These are phyloP conservation scores for Amanita pallidorosea DNA, from an alignment of 768 basidiomycete species.

Conservation along the genomic window DNA sequence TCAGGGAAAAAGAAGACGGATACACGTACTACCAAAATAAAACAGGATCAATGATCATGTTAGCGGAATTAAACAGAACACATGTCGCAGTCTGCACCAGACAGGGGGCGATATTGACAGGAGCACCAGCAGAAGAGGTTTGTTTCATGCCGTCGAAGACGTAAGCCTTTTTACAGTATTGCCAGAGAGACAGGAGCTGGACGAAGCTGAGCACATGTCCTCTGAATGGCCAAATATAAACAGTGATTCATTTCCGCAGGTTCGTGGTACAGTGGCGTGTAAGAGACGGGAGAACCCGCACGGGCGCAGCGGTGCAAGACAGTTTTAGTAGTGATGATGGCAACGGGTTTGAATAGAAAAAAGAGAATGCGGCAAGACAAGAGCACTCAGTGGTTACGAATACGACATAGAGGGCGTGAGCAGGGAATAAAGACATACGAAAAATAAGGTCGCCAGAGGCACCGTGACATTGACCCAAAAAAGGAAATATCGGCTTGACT, in stretches of 20 bases:
- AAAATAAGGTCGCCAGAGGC: slow-evolving; percentile 3
- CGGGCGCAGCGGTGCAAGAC: background rate
- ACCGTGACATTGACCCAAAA: slow-evolving; percentile 13
- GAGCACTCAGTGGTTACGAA: background rate
- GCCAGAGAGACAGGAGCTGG: background rate
- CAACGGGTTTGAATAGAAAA: background rate
- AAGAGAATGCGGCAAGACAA: background rate
- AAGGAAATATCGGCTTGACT: slow-evolving; percentile 14
- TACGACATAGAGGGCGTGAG: no score
- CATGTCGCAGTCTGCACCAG: slow-evolving; percentile 2
- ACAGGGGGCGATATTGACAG: slow-evolving; percentile 3
- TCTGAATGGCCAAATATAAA: background rate
- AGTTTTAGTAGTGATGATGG: background rate
- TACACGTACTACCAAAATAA: background rate
- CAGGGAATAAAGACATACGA: background rate
- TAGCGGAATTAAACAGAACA: slow-evolving; percentile 2
- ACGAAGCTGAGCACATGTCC: background rate
- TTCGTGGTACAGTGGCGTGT: slow-evolving; percentile 3
- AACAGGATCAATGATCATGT: background rate
- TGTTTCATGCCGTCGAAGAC: background rate
- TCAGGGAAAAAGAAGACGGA: background rate
- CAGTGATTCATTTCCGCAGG: slow-evolving; percentile 4
- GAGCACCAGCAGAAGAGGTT: background rate
- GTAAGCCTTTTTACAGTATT: background rate
- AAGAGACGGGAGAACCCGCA: slow-evolving; percentile 1